Conservation (phyloP, 345 rosid genomes). For the Draba incana region DNA sequence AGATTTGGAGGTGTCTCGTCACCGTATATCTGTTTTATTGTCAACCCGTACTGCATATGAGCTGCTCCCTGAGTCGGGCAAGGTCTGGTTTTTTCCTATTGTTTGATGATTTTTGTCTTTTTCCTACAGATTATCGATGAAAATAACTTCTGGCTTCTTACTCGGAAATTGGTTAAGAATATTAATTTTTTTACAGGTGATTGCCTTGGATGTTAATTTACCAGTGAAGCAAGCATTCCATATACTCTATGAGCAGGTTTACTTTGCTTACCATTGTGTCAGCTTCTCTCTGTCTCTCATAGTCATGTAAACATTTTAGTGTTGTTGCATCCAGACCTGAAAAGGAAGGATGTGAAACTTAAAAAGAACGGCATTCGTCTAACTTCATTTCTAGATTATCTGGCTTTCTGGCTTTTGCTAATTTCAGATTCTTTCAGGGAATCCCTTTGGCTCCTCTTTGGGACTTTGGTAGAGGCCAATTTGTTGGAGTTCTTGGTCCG, state of each 20-base stretch:
- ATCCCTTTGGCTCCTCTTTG: slow-evolving; percentile 86
- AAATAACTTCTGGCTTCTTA: slow-evolving; percentile 22
- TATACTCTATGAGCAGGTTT: slow-evolving; percentile 92
- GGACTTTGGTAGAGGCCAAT: slow-evolving; percentile 67
- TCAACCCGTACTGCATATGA: slow-evolving; percentile 83
- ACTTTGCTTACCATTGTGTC: slow-evolving; percentile 19
- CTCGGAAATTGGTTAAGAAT: slow-evolving; percentile 17
- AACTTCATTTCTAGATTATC: slow-evolving; percentile 18
- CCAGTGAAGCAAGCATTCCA: slow-evolving; percentile 99
- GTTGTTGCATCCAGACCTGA: slow-evolving; percentile 23
- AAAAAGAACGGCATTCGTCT: slow-evolving; percentile 11
- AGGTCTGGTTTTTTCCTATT: slow-evolving; percentile 66
- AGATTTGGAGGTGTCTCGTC: slow-evolving; percentile 77
- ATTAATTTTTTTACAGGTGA: slow-evolving; percentile 54
- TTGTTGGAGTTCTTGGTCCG: slow-evolving; percentile 84
- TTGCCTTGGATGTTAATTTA: slow-evolving; percentile 88
- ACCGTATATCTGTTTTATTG: slow-evolving; percentile 67
- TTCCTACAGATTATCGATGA: slow-evolving; percentile 10
- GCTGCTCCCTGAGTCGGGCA: slow-evolving; percentile 96
- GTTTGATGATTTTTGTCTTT: slow-evolving; percentile 33
- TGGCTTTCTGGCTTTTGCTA: slow-evolving; percentile 37
- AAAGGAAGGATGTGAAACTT: slow-evolving; percentile 24
- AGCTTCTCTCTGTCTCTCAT: slow-evolving; percentile 23
- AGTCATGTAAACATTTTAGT: slow-evolving; percentile 28
- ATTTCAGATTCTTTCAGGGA: slow-evolving; percentile 55